phyloP scores from a whole-genome alignment of 2,329 filamentous ascomycete species.

The Trichocomaceae sp. region DNA sequence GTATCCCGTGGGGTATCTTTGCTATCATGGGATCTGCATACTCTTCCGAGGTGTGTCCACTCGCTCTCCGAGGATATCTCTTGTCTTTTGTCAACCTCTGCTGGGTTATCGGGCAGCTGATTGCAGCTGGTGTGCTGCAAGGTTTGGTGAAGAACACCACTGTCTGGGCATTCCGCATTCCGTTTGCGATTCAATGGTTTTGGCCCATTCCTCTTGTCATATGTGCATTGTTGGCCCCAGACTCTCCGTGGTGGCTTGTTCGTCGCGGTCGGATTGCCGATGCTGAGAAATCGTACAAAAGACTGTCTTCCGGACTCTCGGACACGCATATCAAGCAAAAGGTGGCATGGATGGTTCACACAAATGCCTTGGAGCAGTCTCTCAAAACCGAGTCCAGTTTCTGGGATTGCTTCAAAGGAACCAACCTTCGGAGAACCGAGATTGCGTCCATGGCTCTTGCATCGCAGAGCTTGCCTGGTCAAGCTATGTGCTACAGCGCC shows the following conservation, averaged over 20 bases:
- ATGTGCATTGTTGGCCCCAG: conserved; percentile 29
- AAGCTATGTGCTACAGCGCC: conserved; percentile 47
- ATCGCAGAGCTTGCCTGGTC: conserved; percentile 39
- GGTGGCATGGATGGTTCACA: conserved; percentile 86
- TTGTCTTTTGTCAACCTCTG: conserved; percentile 44
- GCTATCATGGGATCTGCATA: conserved; percentile 44
- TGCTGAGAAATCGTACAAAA: too few relatives aligned
- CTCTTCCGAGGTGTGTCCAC: conserved; percentile 42
- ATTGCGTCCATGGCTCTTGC: conserved; percentile 40
- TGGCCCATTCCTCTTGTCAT: conserved; percentile 47
- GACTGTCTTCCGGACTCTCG: too few relatives aligned
- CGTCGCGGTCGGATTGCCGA: too few relatives aligned
- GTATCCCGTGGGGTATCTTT: conserved; percentile 48
- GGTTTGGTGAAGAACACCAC: conserved; percentile 40
- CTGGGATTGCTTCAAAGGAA: conserved; percentile 43
- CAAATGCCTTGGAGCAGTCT: conserved; percentile 63
- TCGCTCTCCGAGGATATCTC: conserved; percentile 39
- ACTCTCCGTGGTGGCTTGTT: conserved; percentile 15
- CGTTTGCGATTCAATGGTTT: conserved; percentile 49
- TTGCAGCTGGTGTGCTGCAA: conserved; percentile 47
- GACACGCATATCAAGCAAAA: conserved; percentile 66
- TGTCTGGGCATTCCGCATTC: conserved; percentile 48
- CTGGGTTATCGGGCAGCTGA: conserved; percentile 46
- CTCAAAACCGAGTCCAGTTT: conserved; percentile 59
- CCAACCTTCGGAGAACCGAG: conserved; percentile 35